Percentiles rank a stretch among this genome's conserved stretches.
phyloP scores from a whole-genome alignment of 2,329 filamentous ascomycete genomes.

The Botrytis fragariae region DNA sequence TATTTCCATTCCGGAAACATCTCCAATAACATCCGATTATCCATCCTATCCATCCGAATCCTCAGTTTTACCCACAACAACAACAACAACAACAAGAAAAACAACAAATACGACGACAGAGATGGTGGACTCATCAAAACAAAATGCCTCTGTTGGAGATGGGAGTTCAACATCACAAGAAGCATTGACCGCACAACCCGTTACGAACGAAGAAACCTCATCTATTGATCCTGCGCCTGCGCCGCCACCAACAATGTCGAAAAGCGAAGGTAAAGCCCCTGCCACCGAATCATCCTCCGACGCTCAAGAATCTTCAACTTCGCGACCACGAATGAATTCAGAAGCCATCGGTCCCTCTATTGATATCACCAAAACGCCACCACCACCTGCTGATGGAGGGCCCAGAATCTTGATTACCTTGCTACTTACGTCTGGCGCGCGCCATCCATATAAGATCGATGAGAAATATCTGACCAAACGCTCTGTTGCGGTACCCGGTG shows the following conservation, averaged over 20 bases:
- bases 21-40: conserved; percentile 4
- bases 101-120: not conserved
- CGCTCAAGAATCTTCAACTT: not conserved
- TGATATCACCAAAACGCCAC: not conserved
- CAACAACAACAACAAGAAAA: not conserved
- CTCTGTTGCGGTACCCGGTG: conserved; percentile 71
- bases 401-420: conserved; percentile 71
- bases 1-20: conserved; percentile 16
- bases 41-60: not conserved
- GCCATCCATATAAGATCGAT: conserved; percentile 88
- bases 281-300: not conserved
- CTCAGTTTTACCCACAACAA: not conserved
- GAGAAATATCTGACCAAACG: conserved; percentile 80
- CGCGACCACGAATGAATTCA: not conserved
- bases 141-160: not conserved
- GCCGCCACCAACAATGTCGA: not conserved
- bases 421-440: conserved; percentile 74
- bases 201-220: not conserved
- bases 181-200: not conserved
- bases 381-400: conserved; percentile 38
- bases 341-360: conserved; percentile 2
- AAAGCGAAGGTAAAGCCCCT: conserved; percentile 13
- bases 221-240: not conserved
- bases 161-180: not conserved
- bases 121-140: not conserved